A percentile compares a stretch with the other conserved stretches of the same genome.
Conservation (phyloP, 2,329 filamentous ascomycete species). For the Aspergillus niger region DNA sequence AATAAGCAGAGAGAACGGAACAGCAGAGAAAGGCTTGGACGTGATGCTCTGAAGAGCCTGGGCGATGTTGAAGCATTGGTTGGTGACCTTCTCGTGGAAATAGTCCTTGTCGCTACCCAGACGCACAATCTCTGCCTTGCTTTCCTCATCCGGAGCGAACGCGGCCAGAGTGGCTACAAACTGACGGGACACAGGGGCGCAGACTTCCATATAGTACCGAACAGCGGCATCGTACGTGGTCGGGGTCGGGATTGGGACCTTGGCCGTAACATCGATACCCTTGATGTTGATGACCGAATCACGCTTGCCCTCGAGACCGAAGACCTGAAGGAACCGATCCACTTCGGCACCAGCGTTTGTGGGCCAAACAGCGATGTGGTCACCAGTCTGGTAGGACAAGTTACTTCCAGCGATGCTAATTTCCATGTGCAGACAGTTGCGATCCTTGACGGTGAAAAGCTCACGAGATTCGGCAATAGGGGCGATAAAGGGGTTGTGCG, state of each 20-base stretch:
- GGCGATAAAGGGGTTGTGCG: conserved; percentile 95
- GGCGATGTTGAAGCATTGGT: conserved; percentile 84
- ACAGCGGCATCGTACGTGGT: conserved; percentile 93
- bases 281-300: conserved; percentile 84
- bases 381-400: conserved; percentile 90
- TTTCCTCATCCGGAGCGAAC: conserved; percentile 81
- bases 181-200: conserved; percentile 92
- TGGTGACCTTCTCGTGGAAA: conserved; percentile 82
- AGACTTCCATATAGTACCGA: conserved; percentile 96
- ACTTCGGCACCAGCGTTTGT: conserved; percentile 92
- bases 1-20: conserved; percentile 93
- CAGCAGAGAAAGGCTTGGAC: conserved; percentile 74
- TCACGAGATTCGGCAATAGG: conserved; percentile 90
- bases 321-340: conserved; percentile 79
- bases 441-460: conserved; percentile 82
- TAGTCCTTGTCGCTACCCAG: conserved; percentile 93
- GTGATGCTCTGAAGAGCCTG: conserved; percentile 76
- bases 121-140: conserved; percentile 84
- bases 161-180: conserved; percentile 84
- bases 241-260: conserved; percentile 95
- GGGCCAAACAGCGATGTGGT: conserved; percentile 97
- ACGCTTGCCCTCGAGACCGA: conserved; percentile 75
- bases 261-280: conserved; percentile 89
- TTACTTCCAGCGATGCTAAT: conserved; percentile 88
- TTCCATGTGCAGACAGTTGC: conserved; percentile 97